Evolutionary conservation across 306 rosid genomes (phyloP).

Genomic region (Pterocarpus santalinus): DNA sequence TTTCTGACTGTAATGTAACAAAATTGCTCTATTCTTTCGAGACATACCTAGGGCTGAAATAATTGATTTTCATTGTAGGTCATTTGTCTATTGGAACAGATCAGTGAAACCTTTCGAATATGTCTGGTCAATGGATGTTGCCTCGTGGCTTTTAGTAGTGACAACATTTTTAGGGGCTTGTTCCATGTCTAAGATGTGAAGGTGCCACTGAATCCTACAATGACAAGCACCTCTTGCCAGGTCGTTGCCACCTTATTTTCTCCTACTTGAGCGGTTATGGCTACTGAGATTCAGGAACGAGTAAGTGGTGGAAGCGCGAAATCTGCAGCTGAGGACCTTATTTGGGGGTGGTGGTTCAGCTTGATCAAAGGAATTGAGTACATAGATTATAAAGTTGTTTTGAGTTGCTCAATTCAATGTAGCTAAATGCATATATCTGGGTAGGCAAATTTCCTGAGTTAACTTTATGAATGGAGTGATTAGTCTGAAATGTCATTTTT

Average conservation of each 20-base stretch:
- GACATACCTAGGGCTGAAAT: conserved; percentile 26
- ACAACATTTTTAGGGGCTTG: not conserved
- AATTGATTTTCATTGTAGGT: conserved; percentile 12
- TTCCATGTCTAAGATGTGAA: not conserved
- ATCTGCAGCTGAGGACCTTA: conserved; percentile 25
- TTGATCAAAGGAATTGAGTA: not conserved
- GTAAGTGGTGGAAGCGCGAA: conserved; percentile 27
- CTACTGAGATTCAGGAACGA: conserved; percentile 16
- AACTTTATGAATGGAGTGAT: not conserved
- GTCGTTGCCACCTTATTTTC: conserved; percentile 12
- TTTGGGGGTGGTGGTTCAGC: not conserved
- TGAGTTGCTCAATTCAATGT: not conserved
- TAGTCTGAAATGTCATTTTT: not conserved
- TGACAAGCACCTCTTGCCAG: conserved; percentile 18
- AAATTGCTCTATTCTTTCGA: not conserved
- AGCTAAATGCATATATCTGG: not conserved
- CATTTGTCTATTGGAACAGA: conserved; percentile 36
- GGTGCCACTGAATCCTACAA: conserved; percentile 29
- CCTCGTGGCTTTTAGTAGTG: not conserved
- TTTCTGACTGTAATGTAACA: not conserved
- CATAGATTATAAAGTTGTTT: not conserved
- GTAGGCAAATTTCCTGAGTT: conserved; percentile 13
- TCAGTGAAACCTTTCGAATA: conserved; percentile 18
- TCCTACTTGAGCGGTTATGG: not conserved
- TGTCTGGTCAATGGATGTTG: conserved; percentile 14